Percentiles rank a stretch among this genome's conserved stretches.
phyloP scores from a whole-genome alignment of 176 grass and related monocot genomes.

The Avena insularis region DNA sequence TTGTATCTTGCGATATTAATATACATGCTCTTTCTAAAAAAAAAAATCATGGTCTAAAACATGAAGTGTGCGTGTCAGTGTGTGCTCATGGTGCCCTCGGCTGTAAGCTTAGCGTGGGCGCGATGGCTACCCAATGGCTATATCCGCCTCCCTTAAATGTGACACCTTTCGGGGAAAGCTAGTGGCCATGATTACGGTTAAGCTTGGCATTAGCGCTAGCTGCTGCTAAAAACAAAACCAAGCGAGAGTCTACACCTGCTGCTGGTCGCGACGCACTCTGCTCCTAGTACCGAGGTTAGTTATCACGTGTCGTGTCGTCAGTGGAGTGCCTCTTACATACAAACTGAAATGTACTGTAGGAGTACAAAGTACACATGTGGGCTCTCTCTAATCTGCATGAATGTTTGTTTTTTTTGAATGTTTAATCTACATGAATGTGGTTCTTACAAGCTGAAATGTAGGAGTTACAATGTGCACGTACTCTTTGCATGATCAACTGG shows the following conservation, averaged over 20 bases:
- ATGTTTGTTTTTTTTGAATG: no score
- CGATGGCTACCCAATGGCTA: background rate
- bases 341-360: background rate
- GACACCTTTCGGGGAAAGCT: constrained; percentile 52
- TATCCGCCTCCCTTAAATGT: constrained; percentile 49
- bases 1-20: no score
- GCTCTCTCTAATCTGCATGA: background rate
- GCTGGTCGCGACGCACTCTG: background rate
- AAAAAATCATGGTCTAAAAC: no score
- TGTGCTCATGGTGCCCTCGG: no score
- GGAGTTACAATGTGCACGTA: no score
- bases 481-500: background rate
- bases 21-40: no score
- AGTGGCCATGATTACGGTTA: constrained; percentile 49
- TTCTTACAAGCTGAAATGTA: no score
- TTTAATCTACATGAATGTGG: background rate
- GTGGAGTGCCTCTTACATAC: background rate
- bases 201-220: constrained; percentile 43
- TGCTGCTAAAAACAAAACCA: constrained; percentile 32
- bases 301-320: constrained; percentile 2
- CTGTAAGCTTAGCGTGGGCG: background rate
- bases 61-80: no score
- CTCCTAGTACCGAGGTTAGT: background rate
- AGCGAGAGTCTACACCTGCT: constrained; percentile 31
- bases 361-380: no score